These are phyloP conservation scores for Xanthoparmelia taractica DNA, from an alignment of 495 filamentous ascomycete species.

Conservation along the genomic window DNA sequence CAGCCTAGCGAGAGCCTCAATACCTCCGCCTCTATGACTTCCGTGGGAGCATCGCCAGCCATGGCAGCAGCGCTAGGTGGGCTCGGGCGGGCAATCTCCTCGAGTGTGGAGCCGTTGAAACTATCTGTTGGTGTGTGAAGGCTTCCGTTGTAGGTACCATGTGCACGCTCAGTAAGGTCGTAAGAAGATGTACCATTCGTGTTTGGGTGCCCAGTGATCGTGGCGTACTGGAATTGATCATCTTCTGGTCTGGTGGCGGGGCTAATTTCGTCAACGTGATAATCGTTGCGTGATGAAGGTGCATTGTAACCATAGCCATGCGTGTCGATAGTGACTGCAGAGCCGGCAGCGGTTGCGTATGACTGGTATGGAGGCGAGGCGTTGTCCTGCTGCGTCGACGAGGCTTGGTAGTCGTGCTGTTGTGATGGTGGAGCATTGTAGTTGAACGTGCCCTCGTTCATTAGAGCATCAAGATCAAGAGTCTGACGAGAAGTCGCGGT, in stretches of 20 bases:
- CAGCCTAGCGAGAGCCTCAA: not conserved
- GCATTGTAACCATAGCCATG: slow-evolving; percentile 3
- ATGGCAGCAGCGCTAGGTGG: slow-evolving; percentile 13
- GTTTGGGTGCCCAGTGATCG: not conserved
- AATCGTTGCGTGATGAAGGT: slow-evolving; percentile 6
- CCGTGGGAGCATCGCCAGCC: not conserved
- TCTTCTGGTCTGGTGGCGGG: not conserved
- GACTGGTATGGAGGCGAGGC: not conserved
- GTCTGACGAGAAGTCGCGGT: not conserved
- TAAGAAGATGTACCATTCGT: not conserved
- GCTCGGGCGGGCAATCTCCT: not conserved
- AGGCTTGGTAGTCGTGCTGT: not conserved
- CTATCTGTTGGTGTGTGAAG: not conserved
- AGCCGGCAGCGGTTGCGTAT: not conserved
- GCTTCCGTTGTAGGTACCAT: not conserved
- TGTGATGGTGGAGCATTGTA: not conserved
- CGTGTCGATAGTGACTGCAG: not conserved
- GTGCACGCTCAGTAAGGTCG: slow-evolving; percentile 5
- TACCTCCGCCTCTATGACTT: slow-evolving; percentile 2
- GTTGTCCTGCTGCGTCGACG: not conserved
- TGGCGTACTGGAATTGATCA: slow-evolving; percentile 8
- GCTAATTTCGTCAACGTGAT: not conserved
- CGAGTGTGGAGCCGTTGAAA: not conserved
- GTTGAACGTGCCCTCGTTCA: not conserved
- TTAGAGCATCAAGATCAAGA: slow-evolving; percentile 3